These are phyloP conservation scores for Rhizophlyctis rosea DNA, from an alignment of 192 early-diverging fungal genomes.

Conservation along the genomic window DNA sequence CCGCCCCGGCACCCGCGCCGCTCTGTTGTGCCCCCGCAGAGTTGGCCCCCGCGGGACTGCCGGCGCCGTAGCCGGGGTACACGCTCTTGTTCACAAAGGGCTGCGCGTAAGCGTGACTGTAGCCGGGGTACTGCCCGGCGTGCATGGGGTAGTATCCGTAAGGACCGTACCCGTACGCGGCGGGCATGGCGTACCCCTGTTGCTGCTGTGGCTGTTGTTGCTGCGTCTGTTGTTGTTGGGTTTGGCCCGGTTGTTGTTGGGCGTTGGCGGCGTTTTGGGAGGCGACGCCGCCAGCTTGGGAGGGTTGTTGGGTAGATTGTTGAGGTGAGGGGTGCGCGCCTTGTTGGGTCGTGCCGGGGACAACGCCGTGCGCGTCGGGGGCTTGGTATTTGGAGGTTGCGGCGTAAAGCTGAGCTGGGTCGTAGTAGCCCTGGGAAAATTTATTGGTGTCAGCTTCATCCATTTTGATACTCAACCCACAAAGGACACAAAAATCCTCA, in stretches of 20 bases:
- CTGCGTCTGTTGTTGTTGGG: background rate
- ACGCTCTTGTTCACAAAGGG: slow-evolving; percentile 87
- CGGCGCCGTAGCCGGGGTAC: slow-evolving; percentile 76
- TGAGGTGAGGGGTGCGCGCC: slow-evolving; percentile 3
- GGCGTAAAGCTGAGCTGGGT: slow-evolving; percentile 18
- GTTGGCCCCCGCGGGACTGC: background rate
- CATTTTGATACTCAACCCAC: background rate
- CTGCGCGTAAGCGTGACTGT: slow-evolving; percentile 83
- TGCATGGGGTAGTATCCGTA: slow-evolving; percentile 72
- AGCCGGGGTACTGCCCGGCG: slow-evolving; percentile 80
- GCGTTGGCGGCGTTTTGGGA: background rate
- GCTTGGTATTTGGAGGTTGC: slow-evolving; percentile 16
- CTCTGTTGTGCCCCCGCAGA: background rate
- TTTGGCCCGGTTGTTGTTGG: background rate
- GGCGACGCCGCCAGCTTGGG: background rate
- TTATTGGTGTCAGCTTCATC: too few relatives aligned
- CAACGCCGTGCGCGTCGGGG: slow-evolving; percentile 3
- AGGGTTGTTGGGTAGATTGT: slow-evolving; percentile 17
- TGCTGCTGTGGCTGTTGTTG: slow-evolving; percentile 11
- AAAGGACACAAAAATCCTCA: background rate
- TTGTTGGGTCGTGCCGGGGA: too few relatives aligned
- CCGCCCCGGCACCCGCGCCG: slow-evolving; percentile 3
- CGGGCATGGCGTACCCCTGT: slow-evolving; percentile 69
- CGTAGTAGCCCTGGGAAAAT: slow-evolving; percentile 24
- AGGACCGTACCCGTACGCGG: slow-evolving; percentile 78